Conservation (phyloP, 1,284 basidiomycete species). For the Baeospora myosura region DNA sequence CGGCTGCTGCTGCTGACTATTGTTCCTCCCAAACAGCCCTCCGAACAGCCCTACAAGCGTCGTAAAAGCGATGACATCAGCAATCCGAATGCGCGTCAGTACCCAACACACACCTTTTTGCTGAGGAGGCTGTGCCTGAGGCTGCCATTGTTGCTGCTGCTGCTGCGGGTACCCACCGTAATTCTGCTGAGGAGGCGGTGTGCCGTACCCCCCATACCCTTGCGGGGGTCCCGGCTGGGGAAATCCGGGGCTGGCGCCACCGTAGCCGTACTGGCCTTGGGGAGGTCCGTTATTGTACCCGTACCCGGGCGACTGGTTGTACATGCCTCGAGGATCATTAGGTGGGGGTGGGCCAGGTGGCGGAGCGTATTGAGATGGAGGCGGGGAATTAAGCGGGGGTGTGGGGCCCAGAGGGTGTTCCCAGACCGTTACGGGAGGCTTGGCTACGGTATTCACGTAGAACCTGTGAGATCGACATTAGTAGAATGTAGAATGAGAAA, state of each 20-base stretch:
- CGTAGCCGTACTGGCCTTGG: slow-evolving; percentile 21
- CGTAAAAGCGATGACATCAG: too few relatives aligned
- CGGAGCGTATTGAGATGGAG: slow-evolving; percentile 34
- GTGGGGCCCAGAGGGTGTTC: slow-evolving; percentile 51
- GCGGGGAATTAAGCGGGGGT: slow-evolving; percentile 22
- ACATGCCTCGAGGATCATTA: slow-evolving; percentile 16
- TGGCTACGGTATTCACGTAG: slow-evolving; percentile 57
- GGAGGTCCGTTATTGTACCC: slow-evolving; percentile 11
- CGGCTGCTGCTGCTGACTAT: slow-evolving; percentile 16
- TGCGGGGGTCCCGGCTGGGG: slow-evolving; percentile 2
- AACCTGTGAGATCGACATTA: slow-evolving; percentile 38
- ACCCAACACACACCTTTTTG: too few relatives aligned
- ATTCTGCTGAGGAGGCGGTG: slow-evolving; percentile 11
- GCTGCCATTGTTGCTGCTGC: slow-evolving; percentile 12
- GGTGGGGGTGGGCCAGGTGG: slow-evolving; percentile 37
- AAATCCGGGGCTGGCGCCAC: slow-evolving; percentile 16
- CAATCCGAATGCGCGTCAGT: too few relatives aligned
- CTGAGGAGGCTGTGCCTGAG: slow-evolving; percentile 8
- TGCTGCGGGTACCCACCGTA: slow-evolving; percentile 13
- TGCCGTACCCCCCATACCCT: slow-evolving; percentile 7
- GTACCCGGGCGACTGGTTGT: slow-evolving; percentile 13
- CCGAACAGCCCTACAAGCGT: slow-evolving; percentile 6
- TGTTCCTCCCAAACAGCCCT: slow-evolving; percentile 10
- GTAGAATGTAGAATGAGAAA: not conserved
- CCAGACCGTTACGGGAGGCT: slow-evolving; percentile 61